These are phyloP conservation scores for Gossypium herbaceum DNA, from an alignment of 345 rosid genomes.

Conservation along the genomic window DNA sequence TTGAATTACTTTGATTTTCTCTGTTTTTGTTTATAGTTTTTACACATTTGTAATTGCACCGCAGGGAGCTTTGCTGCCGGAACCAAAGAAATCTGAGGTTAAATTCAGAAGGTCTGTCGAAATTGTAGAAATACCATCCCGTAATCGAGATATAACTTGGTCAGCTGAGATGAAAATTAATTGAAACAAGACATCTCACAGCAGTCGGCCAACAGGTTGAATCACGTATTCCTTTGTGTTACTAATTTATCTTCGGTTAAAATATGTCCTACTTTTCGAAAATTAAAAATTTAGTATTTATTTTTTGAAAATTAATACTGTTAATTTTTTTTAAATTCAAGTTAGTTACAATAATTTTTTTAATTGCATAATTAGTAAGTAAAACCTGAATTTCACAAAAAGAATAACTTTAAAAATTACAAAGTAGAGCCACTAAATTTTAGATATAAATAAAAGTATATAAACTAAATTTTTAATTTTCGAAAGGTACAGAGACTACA, in stretches of 20 bases:
- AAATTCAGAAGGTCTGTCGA: neutral
- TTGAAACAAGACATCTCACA: neutral
- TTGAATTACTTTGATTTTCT: neutral
- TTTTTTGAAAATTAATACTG: too few relatives aligned
- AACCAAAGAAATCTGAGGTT: neutral
- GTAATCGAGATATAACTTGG: neutral
- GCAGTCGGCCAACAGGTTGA: neutral
- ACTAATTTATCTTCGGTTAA: neutral
- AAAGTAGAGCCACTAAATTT: too few relatives aligned
- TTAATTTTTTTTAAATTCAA: too few relatives aligned
- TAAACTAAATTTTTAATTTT: too few relatives aligned
- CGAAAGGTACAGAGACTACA: too few relatives aligned
- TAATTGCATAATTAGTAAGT: too few relatives aligned
- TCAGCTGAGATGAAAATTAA: neutral
- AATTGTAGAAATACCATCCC: neutral
- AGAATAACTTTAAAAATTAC: too few relatives aligned
- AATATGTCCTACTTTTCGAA: too few relatives aligned
- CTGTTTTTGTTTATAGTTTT: neutral
- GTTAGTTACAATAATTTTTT: too few relatives aligned
- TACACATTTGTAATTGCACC: neutral
- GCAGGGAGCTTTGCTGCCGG: neutral
- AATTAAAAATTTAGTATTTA: too few relatives aligned
- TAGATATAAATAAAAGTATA: too few relatives aligned
- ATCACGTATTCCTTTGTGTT: neutral
- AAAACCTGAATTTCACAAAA: too few relatives aligned